Percentiles rank a stretch among this genome's conserved stretches.
Conservation (phyloP, 768 basidiomycete genomes). For the Galerina sulciceps region DNA sequence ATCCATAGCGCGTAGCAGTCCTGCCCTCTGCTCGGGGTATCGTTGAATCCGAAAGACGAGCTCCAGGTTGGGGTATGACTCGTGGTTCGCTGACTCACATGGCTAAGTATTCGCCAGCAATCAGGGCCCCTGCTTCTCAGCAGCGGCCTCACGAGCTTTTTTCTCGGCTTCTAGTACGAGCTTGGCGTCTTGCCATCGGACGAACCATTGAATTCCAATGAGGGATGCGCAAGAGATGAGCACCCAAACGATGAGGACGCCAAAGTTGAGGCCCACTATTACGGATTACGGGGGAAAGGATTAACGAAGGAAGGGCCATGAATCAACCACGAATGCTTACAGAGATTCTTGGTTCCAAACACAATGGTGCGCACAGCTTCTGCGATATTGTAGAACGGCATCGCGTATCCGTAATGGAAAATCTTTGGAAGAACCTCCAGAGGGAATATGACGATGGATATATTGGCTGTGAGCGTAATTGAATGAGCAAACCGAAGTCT, state of each 20-base stretch:
- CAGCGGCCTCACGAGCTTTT: too few species aligned
- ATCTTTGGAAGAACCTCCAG: constrained; percentile 59
- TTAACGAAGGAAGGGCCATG: neutral
- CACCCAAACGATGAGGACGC: constrained; percentile 60
- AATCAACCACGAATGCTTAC: constrained; percentile 36
- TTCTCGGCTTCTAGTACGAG: neutral
- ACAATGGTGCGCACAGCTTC: constrained; percentile 63
- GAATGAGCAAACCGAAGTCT: neutral
- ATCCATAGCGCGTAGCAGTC: too few species aligned
- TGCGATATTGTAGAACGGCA: constrained; percentile 76
- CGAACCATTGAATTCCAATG: constrained; percentile 50
- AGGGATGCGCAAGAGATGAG: constrained; percentile 58
- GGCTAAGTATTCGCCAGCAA: neutral
- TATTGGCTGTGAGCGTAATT: constrained; percentile 46
- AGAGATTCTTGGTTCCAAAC: constrained; percentile 64
- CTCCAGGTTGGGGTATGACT: neutral
- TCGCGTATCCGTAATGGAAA: constrained; percentile 70
- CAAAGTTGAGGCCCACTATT: constrained; percentile 66
- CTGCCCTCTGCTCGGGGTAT: too few species aligned
- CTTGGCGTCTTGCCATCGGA: constrained; percentile 24
- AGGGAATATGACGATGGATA: constrained; percentile 62
- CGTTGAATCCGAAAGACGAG: neutral
- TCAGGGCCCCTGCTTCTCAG: neutral
- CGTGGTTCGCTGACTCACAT: neutral
- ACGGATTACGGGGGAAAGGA: neutral